These are phyloP conservation scores for Penstemon newberryi DNA, from an alignment of 257 asterid species.

Conservation along the genomic window DNA sequence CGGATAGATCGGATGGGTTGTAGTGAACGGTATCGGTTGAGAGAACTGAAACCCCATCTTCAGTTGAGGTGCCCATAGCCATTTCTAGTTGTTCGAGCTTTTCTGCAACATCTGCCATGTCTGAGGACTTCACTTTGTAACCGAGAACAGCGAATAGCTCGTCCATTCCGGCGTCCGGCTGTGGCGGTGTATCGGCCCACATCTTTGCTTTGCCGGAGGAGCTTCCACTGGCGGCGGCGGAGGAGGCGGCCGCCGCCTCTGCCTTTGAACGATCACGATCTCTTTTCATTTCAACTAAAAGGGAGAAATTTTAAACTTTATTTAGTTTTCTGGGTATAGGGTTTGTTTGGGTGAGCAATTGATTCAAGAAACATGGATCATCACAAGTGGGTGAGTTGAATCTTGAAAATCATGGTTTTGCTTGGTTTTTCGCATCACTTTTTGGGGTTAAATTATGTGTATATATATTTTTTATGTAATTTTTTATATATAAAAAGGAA, in stretches of 20 bases:
- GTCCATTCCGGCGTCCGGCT: constrained; percentile 71
- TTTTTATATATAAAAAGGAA: neutral
- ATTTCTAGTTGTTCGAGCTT: constrained; percentile 76
- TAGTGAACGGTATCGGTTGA: constrained; percentile 54
- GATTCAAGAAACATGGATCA: constrained; percentile 55
- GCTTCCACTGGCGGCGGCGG: no score
- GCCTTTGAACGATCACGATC: constrained; percentile 57
- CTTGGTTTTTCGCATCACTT: constrained; percentile 56
- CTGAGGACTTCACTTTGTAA: constrained; percentile 72
- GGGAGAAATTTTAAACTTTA: neutral
- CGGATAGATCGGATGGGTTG: constrained; percentile 75
- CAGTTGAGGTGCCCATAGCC: constrained; percentile 62
- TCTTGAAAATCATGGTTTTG: constrained; percentile 34
- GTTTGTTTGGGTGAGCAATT: constrained; percentile 33
- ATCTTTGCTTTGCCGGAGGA: constrained; percentile 43
- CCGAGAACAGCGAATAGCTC: constrained; percentile 80
- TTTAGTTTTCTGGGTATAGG: neutral
- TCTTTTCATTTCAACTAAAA: constrained; percentile 51
- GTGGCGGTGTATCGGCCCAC: constrained; percentile 34
- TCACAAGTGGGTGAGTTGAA: constrained; percentile 46
- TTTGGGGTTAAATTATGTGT: constrained; percentile 9
- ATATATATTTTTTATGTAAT: neutral
- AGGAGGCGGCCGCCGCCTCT: constrained; percentile 22
- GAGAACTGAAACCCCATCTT: constrained; percentile 52
- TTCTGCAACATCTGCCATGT: constrained; percentile 80